Percentiles rank a stretch among this genome's conserved stretches.
phyloP scores from a whole-genome alignment of 129 eudicot species.

The Escallonia herrerae region DNA sequence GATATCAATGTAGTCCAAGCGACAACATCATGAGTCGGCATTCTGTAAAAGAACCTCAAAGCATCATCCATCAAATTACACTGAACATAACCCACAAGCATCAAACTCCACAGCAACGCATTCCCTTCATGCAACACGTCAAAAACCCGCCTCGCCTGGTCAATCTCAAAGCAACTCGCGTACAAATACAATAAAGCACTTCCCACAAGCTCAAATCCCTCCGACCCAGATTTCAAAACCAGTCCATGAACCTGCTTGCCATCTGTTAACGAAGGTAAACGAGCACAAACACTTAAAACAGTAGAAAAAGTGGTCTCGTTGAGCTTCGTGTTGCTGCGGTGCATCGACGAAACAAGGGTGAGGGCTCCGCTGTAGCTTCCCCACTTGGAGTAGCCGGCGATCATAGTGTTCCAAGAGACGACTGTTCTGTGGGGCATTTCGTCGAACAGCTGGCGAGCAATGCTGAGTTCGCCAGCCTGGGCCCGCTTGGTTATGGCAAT shows the following conservation, averaged over 20 bases:
- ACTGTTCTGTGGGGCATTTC: constrained; percentile 51
- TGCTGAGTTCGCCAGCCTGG: constrained; percentile 30
- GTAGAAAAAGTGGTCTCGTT: constrained; percentile 45
- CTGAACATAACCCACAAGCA: constrained; percentile 62
- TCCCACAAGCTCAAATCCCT: constrained; percentile 45
- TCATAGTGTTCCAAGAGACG: constrained; percentile 67
- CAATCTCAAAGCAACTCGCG: constrained; percentile 35
- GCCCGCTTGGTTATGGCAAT: constrained; percentile 23
- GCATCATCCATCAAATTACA: constrained; percentile 50
- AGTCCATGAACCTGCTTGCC: constrained; percentile 60
- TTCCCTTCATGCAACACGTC: constrained; percentile 40
- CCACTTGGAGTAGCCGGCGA: constrained; percentile 48
- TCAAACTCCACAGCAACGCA: constrained; percentile 50
- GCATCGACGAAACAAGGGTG: constrained; percentile 45
- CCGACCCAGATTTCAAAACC: constrained; percentile 42
- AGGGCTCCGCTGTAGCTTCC: constrained; percentile 35
- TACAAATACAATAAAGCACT: constrained; percentile 50
- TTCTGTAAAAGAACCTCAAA: constrained; percentile 26
- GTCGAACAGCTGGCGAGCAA: constrained; percentile 61
- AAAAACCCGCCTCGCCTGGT: constrained; percentile 48
- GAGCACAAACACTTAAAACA: constrained; percentile 44
- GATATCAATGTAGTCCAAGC: constrained; percentile 69
- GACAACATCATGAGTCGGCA: constrained; percentile 58
- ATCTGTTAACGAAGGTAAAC: constrained; percentile 13
- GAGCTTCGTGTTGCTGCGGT: constrained; percentile 27